Base-by-base conservation (phyloP, 2,329 filamentous ascomycete species). In the Talaromyces verruculosus region DNA sequence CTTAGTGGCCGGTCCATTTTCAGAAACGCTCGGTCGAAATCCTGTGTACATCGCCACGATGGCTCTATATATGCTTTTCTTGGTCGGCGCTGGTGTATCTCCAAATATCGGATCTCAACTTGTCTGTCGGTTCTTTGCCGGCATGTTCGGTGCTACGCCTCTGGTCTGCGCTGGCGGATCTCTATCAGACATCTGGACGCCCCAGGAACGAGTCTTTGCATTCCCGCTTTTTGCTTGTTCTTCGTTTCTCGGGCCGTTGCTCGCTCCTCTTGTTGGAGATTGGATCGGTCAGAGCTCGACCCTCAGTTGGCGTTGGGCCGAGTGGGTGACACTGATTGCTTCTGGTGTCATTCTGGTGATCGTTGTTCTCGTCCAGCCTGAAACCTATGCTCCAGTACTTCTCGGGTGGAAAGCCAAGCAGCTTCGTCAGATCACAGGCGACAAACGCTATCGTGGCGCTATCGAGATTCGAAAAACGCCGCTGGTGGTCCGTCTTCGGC, bases 161-260 rank as follows among this genome's bases (percentile, higher is more conserved):
- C 74, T 76, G 68, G 80, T 75, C 45, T 82, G 72, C 67, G 80
- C 79, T 15, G 81, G 80, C 6, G 81, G 81, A 3, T 78, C 76
- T 1, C 74, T 83, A 5, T 72, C 76, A 2, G 83, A 84, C 67
- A 72, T 84, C 35, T 85, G 80, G 71, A 76, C 73, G 37, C 78
- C 81, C 0, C 71, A 81, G 35, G 82, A 84, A 69, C 74, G 80
- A 45, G 80, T 82, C 0, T 83, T 80, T 61, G 78, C 79, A 11
- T 85, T 85, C 64, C 83, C 83, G 0, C 69, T 84, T 0, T 84
- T 83, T 62, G 80, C 83, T 1, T 82, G 80, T 70, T 77, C 79
- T 0, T 79, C 80, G 4, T 79, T 81, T 49, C 69, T 74, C 1
- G 76, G 77, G 60, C 68, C 71, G 0, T 66, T 72, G 1, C 58